Base-by-base conservation (phyloP, 2,329 filamentous ascomycete species). In the Talaromyces funiculosus region DNA sequence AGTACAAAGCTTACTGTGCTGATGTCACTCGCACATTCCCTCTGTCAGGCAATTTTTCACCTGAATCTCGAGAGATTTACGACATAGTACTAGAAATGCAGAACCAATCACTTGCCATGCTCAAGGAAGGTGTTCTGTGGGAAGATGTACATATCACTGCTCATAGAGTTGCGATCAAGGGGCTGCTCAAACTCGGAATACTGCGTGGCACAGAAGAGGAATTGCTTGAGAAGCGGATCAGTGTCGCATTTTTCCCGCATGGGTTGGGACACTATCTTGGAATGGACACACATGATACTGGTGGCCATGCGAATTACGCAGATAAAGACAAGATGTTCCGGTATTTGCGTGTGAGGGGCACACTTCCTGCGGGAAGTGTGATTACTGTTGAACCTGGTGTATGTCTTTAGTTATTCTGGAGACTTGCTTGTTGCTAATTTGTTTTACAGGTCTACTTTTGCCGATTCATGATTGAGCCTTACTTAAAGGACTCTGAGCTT, bases 341-440 rank as follows among this genome's bases (percentile, higher is more conserved):
- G 57, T 97, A 97, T 71, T 78, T 99, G 62, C 82, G 94, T 47
- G 87, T 96, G 40, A 81, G 94, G 57, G 88, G 90, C 12, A 82
- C 77, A 22, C 74, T 97, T 53, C 90, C 91, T 0, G 87, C 86
- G 0, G 88, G 89, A 7, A 88, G 88, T 54, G 90, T 99, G 24
- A 87, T 99, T 57, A 99, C 94, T 0, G 93, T 97, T 40, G 94
- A 99, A 79, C 94, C 94, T 12, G 94, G 94, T 53, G 85, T 90
- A 80, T 75, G 85, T 80, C 58, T 35, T 53, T 6, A 14, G 42
- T 54, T 61, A 37, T 2, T 53, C 22, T 24, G 14, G n/a, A 22
- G 16, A 10, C 10, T 2, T n/a, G 4, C 9, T 47, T 35, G 51
- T 42, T 22, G 26, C 47, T 63, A 20, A 47, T 29, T 16, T 35